Evolutionary conservation across 2,329 filamentous ascomycete species (phyloP).

Genomic region (Ophiostoma novo-ulmi): DNA sequence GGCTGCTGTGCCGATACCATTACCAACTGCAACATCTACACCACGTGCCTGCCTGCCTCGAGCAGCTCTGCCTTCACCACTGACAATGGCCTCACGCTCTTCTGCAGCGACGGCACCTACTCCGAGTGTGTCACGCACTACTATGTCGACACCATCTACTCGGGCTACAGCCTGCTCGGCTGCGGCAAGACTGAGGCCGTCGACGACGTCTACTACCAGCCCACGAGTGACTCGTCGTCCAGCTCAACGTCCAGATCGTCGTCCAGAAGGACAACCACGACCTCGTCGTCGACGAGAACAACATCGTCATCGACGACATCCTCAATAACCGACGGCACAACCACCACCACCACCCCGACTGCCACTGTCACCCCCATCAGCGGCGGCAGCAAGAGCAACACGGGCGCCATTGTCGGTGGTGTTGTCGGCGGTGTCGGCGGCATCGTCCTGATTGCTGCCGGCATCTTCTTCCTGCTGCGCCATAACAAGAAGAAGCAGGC

Average conservation of each 20-base stretch:
- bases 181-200: conserved; percentile 31
- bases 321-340: neutral
- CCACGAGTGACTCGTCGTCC: conserved; percentile 15
- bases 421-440: conserved; percentile 34
- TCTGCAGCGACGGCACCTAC: conserved; percentile 30
- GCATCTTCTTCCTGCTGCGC: conserved; percentile 33
- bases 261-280: neutral
- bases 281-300: neutral
- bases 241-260: conserved; percentile 15
- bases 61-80: conserved; percentile 28
- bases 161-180: conserved; percentile 33
- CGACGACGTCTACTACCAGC: conserved; percentile 29
- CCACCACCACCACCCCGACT: neutral
- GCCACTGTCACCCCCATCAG: neutral
- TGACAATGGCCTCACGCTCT: conserved; percentile 31
- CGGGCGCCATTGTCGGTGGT: conserved; percentile 34
- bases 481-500: conserved; percentile 26
- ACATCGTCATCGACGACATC: neutral
- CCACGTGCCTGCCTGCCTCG: conserved; percentile 29
- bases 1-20: conserved; percentile 34
- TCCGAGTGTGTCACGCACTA: conserved; percentile 34
- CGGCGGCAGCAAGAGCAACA: conserved; percentile 18
- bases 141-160: conserved; percentile 29
- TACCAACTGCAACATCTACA: conserved; percentile 17
- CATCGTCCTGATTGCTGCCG: conserved; percentile 31